Percentiles rank a stretch among this genome's conserved stretches.
Evolutionary conservation across 2,329 filamentous ascomycete species (phyloP).

Genomic region (Xylariaceae sp.): DNA sequence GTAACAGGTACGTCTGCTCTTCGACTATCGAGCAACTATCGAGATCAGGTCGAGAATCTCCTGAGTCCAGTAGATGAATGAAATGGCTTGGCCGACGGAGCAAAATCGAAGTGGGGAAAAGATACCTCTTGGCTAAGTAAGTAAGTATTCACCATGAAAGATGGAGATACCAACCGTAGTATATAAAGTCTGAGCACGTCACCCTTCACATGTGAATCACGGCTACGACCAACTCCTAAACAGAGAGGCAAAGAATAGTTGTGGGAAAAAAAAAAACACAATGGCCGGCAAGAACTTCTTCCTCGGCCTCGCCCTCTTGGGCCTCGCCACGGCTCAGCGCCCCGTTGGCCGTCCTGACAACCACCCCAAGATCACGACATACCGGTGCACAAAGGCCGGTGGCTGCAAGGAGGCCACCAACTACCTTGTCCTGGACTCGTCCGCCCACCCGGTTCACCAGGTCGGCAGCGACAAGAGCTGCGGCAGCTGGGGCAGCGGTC

Average conservation of each 20-base stretch:
- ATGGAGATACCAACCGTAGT: not conserved
- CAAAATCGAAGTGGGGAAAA: constrained; percentile 12
- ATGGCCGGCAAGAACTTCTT: constrained; percentile 25
- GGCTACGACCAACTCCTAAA: not conserved
- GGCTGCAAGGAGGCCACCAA: constrained; percentile 44
- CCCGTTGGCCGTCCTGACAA: constrained; percentile 35
- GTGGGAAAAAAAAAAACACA: constrained; percentile 1
- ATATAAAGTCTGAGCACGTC: constrained; percentile 10
- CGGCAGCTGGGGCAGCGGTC: constrained; percentile 29
- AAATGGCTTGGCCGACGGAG: constrained; percentile 13
- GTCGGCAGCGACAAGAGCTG: constrained; percentile 30
- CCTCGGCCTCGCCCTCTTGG: constrained; percentile 25
- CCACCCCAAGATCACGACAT: constrained; percentile 44
- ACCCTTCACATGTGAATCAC: not conserved
- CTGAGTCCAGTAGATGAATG: constrained; percentile 5
- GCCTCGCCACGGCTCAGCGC: constrained; percentile 31
- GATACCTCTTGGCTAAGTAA: not conserved
- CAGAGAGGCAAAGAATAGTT: not conserved
- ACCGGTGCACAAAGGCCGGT: constrained; percentile 43
- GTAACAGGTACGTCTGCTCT: no score
- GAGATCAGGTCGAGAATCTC: not conserved
- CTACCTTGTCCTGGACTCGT: constrained; percentile 44
- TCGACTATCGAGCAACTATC: not conserved
- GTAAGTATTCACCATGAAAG: not conserved
- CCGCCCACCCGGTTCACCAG: constrained; percentile 40